Conservation (phyloP, 2,329 filamentous ascomycete genomes). For the Sporothrix schenckii region DNA sequence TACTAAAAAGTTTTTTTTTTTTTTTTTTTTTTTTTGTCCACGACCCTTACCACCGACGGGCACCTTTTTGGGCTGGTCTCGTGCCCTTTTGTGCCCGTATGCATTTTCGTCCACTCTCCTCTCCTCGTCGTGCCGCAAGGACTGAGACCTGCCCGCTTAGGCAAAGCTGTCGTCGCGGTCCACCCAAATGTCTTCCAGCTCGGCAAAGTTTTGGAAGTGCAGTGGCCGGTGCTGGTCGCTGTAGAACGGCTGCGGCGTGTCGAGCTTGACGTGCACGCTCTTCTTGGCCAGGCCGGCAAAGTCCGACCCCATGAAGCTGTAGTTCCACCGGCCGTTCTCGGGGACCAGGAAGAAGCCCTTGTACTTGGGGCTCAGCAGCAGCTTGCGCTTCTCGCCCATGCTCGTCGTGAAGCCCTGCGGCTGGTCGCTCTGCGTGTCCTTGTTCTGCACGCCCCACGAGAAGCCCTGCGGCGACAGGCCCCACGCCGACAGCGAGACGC, state of each 20-base stretch:
- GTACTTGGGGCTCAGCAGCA: constrained; percentile 90
- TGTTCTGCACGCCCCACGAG: constrained; percentile 97
- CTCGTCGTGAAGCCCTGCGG: constrained; percentile 88
- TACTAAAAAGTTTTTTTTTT: neutral
- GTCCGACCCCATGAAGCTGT: constrained; percentile 92
- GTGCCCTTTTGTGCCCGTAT: neutral
- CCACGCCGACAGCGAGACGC: constrained; percentile 93
- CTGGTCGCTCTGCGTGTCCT: constrained; percentile 87
- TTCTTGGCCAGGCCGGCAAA: constrained; percentile 91
- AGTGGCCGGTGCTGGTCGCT: constrained; percentile 87
- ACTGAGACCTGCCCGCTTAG: constrained; percentile 44
- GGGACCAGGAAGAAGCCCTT: constrained; percentile 95
- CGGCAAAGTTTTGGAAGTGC: constrained; percentile 96
- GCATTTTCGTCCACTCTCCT: neutral
- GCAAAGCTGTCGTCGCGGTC: constrained; percentile 93
- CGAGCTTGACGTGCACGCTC: constrained; percentile 86
- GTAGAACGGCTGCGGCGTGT: constrained; percentile 88
- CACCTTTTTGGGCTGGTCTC: too few species aligned
- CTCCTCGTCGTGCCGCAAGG: neutral
- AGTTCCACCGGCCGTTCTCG: constrained; percentile 90
- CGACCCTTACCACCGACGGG: neutral
- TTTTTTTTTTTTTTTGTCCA: neutral
- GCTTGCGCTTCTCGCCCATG: constrained; percentile 94
- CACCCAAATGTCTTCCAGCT: constrained; percentile 95
- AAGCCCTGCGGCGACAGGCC: constrained; percentile 88